A percentile compares a stretch with the other conserved stretches of the same genome.
Conservation (phyloP, 768 basidiomycete genomes). For the Leccinum imitatum region DNA sequence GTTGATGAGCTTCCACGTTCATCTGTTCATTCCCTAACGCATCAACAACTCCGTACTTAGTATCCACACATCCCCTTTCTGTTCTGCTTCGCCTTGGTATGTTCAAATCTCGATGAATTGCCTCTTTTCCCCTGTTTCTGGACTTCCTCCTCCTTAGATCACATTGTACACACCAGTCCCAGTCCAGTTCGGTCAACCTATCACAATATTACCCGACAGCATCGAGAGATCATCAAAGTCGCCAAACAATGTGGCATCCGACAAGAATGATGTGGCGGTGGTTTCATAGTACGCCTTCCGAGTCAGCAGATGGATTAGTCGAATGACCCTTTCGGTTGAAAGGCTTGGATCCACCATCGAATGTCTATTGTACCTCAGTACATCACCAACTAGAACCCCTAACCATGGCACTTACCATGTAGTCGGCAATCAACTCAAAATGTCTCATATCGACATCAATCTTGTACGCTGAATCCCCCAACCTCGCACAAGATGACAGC, state of each 20-base stretch:
- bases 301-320: conserved; percentile 77
- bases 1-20: too few species aligned
- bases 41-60: too few species aligned
- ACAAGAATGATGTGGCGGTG: conserved; percentile 80
- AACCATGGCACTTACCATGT: conserved; percentile 71
- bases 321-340: conserved; percentile 97
- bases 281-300: conserved; percentile 95
- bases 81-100: too few species aligned
- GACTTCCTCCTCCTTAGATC: conserved; percentile 30
- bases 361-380: conserved; percentile 61
- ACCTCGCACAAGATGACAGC: conserved; percentile 89
- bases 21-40: too few species aligned
- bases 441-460: conserved; percentile 95
- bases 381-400: not conserved
- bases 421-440: conserved; percentile 96
- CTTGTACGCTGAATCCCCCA: conserved; percentile 89
- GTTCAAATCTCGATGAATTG: too few species aligned
- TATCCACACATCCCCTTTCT: too few species aligned
- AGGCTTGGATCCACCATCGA: conserved; percentile 96
- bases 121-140: too few species aligned
- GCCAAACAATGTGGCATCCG: conserved; percentile 91
- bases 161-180: conserved; percentile 97
- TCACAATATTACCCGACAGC: conserved; percentile 88
- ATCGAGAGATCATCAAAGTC: conserved; percentile 92
- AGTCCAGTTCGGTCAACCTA: conserved; percentile 80